Evolutionary conservation across 495 filamentous ascomycete genomes (phyloP), one percentile per base, ranked within the genome.

Genomic region (Clohesyomyces aquaticus): DNA sequence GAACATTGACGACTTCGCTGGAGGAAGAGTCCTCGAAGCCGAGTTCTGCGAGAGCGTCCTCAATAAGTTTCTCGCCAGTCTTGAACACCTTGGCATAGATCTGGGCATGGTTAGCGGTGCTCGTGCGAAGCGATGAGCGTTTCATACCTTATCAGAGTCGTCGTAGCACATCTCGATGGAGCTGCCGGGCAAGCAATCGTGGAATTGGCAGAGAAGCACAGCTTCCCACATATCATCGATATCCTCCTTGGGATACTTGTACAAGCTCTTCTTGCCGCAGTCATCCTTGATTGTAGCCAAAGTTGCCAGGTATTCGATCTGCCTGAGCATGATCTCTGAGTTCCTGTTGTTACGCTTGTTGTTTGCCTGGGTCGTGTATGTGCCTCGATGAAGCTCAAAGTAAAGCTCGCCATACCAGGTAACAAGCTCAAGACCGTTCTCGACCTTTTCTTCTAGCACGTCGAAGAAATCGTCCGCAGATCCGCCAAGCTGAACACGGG

Each of bases 321-420:
- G 90, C 26, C 91, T 88, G 43, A 98, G 79, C 76, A 96, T 73
- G 50, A 88, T 84, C 73, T 98, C 94, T 0, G 91, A 80, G 67
- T 86, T 88, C 53, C 94, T 84, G 72, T 98, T 98, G 77, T 93
- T 93, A 56, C 85, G 84, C 76, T 98, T 98, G 77, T 96, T 98
- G 75, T 96, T 96, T 45, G 92, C 89, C 73, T 98, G 94, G 0
- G 93, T 96, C 0, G 94, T 98, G 77, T 98, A 98, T 8, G 91
- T 96, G 52, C 94, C 94, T 53, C 94, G 88, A 72, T 98, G 94
- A 23, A 98, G 82, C 76, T 98, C 94, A 69, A 98, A 93, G 74
- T 98, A 98, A 21, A 98, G 84, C 78, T 98, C 94, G 26, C 94
- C 94, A 71, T 96, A 96, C 94, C 94, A 98, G 0, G 94, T 97